Percentiles rank a stretch among this genome's conserved stretches.
These are phyloP conservation scores for Camelina neglecta DNA, from an alignment of 345 rosid genomes.

Conservation along the genomic window DNA sequence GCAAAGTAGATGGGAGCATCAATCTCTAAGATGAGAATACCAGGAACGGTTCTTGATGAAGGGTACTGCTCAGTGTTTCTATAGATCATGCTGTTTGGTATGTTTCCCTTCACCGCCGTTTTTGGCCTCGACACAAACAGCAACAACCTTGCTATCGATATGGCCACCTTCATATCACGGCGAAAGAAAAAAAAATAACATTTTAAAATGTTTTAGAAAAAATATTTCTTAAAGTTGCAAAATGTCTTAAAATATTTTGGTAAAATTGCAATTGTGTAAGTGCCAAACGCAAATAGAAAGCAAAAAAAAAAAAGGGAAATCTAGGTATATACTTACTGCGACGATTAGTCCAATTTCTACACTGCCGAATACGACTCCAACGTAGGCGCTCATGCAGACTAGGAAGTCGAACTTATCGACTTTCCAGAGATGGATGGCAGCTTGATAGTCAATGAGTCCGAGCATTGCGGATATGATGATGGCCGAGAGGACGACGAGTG, in stretches of 20 bases:
- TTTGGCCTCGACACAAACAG: slow-evolving; percentile 82
- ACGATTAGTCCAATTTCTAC: slow-evolving; percentile 77
- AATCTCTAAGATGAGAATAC: slow-evolving; percentile 83
- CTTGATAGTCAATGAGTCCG: slow-evolving; percentile 86
- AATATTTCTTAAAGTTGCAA: too few species aligned
- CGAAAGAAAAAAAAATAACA: background rate
- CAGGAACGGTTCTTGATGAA: slow-evolving; percentile 60
- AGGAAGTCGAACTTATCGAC: slow-evolving; percentile 88
- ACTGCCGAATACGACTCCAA: slow-evolving; percentile 84
- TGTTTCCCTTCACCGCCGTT: slow-evolving; percentile 70
- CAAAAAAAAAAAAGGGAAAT: too few species aligned
- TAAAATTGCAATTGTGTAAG: too few species aligned
- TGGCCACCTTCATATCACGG: slow-evolving; percentile 54
- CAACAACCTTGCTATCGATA: slow-evolving; percentile 74
- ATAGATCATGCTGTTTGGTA: slow-evolving; percentile 76
- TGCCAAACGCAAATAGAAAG: too few species aligned
- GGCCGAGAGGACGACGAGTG: slow-evolving; percentile 86
- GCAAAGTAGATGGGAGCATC: slow-evolving; percentile 87
- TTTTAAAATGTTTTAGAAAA: background rate
- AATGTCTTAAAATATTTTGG: too few species aligned
- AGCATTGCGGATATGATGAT: slow-evolving; percentile 88
- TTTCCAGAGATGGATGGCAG: slow-evolving; percentile 81
- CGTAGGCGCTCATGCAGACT: slow-evolving; percentile 77
- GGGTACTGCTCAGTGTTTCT: slow-evolving; percentile 88
- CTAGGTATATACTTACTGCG: slow-evolving; percentile 54